Conservation (phyloP, 768 basidiomycete species). For the Suillus weaverae region DNA sequence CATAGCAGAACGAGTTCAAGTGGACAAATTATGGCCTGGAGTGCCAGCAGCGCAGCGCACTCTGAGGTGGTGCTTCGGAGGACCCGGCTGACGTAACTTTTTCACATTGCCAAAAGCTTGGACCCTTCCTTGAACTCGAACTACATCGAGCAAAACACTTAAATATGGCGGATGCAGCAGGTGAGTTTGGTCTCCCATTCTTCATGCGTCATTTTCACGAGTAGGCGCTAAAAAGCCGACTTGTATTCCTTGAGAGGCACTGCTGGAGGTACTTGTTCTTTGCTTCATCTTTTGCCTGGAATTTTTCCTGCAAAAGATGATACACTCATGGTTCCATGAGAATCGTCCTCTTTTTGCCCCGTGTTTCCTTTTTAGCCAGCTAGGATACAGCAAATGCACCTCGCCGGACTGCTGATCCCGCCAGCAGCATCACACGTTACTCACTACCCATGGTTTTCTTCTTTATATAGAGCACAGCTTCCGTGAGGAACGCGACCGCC, state of each 20-base stretch:
- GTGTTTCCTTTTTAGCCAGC: slow-evolving; percentile 67
- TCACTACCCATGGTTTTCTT: slow-evolving; percentile 51
- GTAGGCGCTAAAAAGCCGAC: slow-evolving; percentile 25
- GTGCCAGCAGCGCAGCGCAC: no score
- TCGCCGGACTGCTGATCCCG: slow-evolving; percentile 41
- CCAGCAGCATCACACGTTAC: slow-evolving; percentile 46
- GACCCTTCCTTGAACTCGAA: slow-evolving; percentile 17
- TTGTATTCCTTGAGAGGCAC: slow-evolving; percentile 32
- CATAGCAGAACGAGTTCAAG: slow-evolving; percentile 39
- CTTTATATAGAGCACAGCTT: slow-evolving; percentile 58
- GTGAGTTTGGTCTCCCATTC: slow-evolving; percentile 42
- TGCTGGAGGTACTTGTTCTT: slow-evolving; percentile 36
- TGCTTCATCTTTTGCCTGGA: slow-evolving; percentile 32
- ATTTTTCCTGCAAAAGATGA: slow-evolving; percentile 47
- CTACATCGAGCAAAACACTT: slow-evolving; percentile 25
- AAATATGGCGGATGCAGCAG: slow-evolving; percentile 53
- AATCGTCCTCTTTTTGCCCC: slow-evolving; percentile 36
- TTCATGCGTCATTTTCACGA: slow-evolving; percentile 25
- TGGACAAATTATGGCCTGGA: neutral
- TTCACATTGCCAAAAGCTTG: neutral
- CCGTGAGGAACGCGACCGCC: slow-evolving; percentile 62
- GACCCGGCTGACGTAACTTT: slow-evolving; percentile 31
- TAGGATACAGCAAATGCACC: slow-evolving; percentile 41
- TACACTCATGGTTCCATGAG: slow-evolving; percentile 63
- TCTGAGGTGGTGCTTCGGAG: slow-evolving; percentile 13